Conservation (phyloP, 768 basidiomycete species). For the Boletales sp. region DNA sequence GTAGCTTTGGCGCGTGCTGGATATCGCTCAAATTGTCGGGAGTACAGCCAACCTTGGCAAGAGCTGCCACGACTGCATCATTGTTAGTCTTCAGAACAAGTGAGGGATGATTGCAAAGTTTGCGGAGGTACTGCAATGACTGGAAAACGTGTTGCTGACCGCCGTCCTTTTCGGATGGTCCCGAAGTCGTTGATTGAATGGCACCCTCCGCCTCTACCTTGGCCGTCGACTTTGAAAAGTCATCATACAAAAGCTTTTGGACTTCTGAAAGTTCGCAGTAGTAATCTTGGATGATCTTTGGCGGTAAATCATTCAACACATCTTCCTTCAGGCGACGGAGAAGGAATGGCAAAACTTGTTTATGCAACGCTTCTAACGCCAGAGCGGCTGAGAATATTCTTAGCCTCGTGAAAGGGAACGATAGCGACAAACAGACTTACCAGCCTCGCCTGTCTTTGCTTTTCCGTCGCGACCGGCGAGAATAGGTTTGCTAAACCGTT, state of each 20-base stretch:
- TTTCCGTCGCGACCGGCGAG: constrained; percentile 94
- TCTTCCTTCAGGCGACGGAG: constrained; percentile 96
- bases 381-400: constrained; percentile 62
- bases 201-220: constrained; percentile 60
- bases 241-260: constrained; percentile 92
- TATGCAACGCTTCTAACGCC: constrained; percentile 94
- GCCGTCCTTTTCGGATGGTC: constrained; percentile 34
- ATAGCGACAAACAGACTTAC: constrained; percentile 44
- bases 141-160: constrained; percentile 92
- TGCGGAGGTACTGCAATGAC: constrained; percentile 92
- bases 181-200: constrained; percentile 44
- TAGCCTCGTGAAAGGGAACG: not conserved
- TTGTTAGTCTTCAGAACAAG: constrained; percentile 78
- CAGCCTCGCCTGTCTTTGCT: constrained; percentile 90
- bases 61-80: constrained; percentile 52
- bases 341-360: constrained; percentile 98
- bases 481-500: constrained; percentile 94
- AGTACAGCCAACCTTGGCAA: constrained; percentile 52
- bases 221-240: constrained; percentile 81
- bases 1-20: constrained; percentile 89
- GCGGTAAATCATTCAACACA: constrained; percentile 91
- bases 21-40: constrained; percentile 64
- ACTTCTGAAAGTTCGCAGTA: constrained; percentile 96
- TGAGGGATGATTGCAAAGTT: constrained; percentile 96
- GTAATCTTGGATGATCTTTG: constrained; percentile 99